Conservation (phyloP, 345 rosid species). For the Moricandia arvensis region DNA sequence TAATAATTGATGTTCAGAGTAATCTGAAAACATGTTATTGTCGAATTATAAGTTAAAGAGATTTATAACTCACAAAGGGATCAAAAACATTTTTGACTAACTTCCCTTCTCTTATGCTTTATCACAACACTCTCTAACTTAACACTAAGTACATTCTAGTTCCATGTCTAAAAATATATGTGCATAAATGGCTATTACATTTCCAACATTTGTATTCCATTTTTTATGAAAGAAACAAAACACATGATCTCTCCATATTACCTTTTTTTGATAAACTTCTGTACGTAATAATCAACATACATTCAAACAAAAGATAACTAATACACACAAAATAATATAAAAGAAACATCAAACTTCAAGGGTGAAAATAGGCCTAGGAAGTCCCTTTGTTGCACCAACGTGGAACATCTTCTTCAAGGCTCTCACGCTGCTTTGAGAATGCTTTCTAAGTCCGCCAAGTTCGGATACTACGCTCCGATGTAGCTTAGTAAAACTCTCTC, state of each 20-base stretch:
- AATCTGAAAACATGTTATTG: too few species aligned
- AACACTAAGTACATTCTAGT: too few species aligned
- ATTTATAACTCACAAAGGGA: slow-evolving; percentile 28
- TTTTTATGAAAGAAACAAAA: background rate
- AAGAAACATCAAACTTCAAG: slow-evolving; percentile 27
- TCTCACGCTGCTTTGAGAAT: slow-evolving; percentile 23
- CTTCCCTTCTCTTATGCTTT: slow-evolving; percentile 24
- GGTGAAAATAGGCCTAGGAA: slow-evolving; percentile 43
- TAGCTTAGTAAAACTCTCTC: slow-evolving; percentile 55
- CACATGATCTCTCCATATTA: slow-evolving; percentile 18
- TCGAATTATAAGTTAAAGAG: too few species aligned
- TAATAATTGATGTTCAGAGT: too few species aligned
- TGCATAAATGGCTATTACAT: background rate
- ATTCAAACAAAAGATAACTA: background rate
- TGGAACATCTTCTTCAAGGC: slow-evolving; percentile 29
- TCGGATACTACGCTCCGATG: slow-evolving; percentile 12
- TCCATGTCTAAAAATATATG: background rate
- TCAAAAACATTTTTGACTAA: slow-evolving; percentile 23
- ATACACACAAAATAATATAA: background rate
- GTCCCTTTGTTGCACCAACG: slow-evolving; percentile 36
- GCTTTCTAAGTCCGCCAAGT: slow-evolving; percentile 29
- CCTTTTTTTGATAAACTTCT: slow-evolving; percentile 18
- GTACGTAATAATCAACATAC: slow-evolving; percentile 10
- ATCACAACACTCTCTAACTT: slow-evolving; percentile 19
- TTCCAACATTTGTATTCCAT: background rate